A percentile compares a stretch with the other conserved stretches of the same genome.
Conservation (phyloP, 2,329 filamentous ascomycete species). For the Hyphodiscus sp. region DNA sequence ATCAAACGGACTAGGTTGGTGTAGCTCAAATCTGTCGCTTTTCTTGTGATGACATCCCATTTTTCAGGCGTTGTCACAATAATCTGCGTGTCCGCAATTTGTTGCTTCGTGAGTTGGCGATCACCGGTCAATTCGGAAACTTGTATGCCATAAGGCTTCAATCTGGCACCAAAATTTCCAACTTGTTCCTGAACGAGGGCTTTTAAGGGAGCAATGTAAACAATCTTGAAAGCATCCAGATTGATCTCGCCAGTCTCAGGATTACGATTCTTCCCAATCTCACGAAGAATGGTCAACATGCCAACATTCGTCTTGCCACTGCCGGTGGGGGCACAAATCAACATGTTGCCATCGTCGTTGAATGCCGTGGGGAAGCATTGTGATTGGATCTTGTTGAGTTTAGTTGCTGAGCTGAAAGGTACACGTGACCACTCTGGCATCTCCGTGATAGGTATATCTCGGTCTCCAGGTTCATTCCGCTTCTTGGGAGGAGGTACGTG, state of each 20-base stretch:
- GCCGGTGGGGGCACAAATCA: conserved; percentile 93
- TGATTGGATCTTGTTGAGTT: conserved; percentile 92
- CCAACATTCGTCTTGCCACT: conserved; percentile 98
- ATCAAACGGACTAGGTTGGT: conserved; percentile 94
- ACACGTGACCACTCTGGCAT: conserved; percentile 87
- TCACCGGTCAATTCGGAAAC: conserved; percentile 97
- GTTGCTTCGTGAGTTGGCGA: conserved; percentile 95
- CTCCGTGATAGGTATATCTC: conserved; percentile 75
- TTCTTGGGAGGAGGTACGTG: conserved; percentile 92
- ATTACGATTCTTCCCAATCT: conserved; percentile 93
- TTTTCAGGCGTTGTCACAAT: conserved; percentile 99
- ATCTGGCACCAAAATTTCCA: conserved; percentile 87
- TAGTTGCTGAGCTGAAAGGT: conserved; percentile 80
- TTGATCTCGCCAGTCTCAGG: conserved; percentile 87
- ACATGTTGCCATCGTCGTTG: conserved; percentile 91
- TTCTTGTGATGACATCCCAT: conserved; percentile 98
- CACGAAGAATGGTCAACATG: conserved; percentile 92
- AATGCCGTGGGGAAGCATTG: conserved; percentile 90
- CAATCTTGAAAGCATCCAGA: conserved; percentile 94
- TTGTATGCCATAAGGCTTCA: conserved; percentile 84
- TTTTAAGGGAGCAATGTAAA: conserved; percentile 95
- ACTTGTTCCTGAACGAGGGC: conserved; percentile 97
- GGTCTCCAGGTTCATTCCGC: conserved; percentile 72
- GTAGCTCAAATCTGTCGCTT: conserved; percentile 93
- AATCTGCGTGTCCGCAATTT: conserved; percentile 95